Evolutionary conservation across 768 basidiomycete species (phyloP).

Genomic region (Rhodotorula graminis): DNA sequence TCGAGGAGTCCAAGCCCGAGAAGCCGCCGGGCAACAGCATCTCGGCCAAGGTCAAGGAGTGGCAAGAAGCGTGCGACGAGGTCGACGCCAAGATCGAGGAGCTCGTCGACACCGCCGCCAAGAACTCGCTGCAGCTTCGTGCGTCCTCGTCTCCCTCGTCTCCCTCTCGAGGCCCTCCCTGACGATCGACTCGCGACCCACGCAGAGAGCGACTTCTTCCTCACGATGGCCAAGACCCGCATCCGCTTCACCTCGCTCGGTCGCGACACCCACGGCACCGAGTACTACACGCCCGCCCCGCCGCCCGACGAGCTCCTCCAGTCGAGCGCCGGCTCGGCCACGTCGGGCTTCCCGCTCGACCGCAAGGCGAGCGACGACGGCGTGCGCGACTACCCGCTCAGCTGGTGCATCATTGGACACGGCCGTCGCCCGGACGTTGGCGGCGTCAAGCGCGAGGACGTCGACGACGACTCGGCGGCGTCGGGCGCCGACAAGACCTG

Average conservation of each 20-base stretch:
- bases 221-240: not conserved
- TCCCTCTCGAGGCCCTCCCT: no score
- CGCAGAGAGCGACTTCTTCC: slow-evolving; percentile 10
- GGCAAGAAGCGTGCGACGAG: not conserved
- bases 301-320: not conserved
- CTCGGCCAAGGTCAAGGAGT: slow-evolving; percentile 14
- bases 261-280: slow-evolving; percentile 11
- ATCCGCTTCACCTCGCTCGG: slow-evolving; percentile 4
- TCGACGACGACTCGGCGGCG: not conserved
- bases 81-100: slow-evolving; percentile 12
- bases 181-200: no score
- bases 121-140: slow-evolving; percentile 9
- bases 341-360: slow-evolving; percentile 16
- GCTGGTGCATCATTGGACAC: slow-evolving; percentile 2
- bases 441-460: not conserved
- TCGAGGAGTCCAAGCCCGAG: not conserved
- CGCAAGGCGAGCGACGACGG: slow-evolving; percentile 3
- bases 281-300: slow-evolving; percentile 14
- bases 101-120: not conserved
- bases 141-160: not conserved
- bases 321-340: not conserved
- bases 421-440: not conserved
- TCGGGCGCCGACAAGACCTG: not conserved
- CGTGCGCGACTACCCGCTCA: slow-evolving; percentile 15
- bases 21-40: slow-evolving; percentile 10